Evolutionary conservation across 176 grass and related monocot species (phyloP).

Genomic region (Chloris gayana): DNA sequence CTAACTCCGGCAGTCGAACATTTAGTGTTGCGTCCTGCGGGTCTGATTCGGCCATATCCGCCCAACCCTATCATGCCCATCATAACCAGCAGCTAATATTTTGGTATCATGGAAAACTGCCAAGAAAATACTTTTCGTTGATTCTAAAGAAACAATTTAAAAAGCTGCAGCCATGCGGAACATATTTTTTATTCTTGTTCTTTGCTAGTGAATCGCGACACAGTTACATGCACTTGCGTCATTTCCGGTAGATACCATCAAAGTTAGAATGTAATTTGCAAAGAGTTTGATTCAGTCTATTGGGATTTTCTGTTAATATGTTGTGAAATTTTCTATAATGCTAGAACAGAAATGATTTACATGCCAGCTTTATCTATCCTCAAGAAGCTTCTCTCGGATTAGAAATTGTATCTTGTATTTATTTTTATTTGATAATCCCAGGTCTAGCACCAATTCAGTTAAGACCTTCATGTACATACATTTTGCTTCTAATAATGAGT

Average conservation of each 20-base stretch:
- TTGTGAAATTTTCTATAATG: not conserved
- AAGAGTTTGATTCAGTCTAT: not conserved
- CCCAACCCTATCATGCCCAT: not conserved
- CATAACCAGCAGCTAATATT: not conserved
- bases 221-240: not conserved
- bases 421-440: not conserved
- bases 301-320: constrained; percentile 9
- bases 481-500: constrained; percentile 1
- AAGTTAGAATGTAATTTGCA: not conserved
- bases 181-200: not conserved
- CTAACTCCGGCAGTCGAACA: too few relatives aligned
- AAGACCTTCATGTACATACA: not conserved
- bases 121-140: constrained; percentile 2
- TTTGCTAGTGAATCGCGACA: not conserved
- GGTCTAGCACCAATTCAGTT: not conserved
- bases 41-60: too few relatives aligned
- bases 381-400: not conserved
- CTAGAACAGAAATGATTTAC: not conserved
- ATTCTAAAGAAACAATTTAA: not conserved
- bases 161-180: not conserved
- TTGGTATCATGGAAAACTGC: not conserved
- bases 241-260: not conserved
- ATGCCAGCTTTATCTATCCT: not conserved
- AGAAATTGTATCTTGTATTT: constrained; percentile 2
- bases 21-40: too few relatives aligned